Base-by-base conservation (phyloP, 1,284 basidiomycete species). In the Chalciporus piperatoides region DNA sequence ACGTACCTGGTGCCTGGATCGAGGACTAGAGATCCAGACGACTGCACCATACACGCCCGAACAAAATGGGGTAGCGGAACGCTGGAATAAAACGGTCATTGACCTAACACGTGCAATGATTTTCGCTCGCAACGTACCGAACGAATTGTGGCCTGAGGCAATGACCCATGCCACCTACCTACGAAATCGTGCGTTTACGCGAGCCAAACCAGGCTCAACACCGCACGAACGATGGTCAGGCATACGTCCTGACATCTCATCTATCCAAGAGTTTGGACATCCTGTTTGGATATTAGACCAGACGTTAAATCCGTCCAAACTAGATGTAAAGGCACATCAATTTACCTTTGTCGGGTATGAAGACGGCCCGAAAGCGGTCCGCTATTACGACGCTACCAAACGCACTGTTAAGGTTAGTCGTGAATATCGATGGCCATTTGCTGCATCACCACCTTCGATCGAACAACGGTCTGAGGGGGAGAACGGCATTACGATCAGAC, bases 51-150 rank as follows among this genome's bases (percentile, higher is more conserved):
- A 51, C 17, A 45, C 46, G 0, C 49, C 47, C 2, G 28, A 41
- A 19, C 50, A 58, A 35, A 58, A 56, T 25, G 50, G 55, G 0
- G 6, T 52, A 0, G 41, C 49, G 0, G 44, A 57, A 11, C n/a
- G 21, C 1, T 45, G 21, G 9, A 57, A 57, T 17, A 0, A 41
- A 0, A 56, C 56, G 0, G 6, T 57, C 11, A 32, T 56, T 0
- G 44, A 56, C 15, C 9, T 49, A 0, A 37, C 14, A 0, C 0
- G 19, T 3, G 44, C 45, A 0, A 56, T 56, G 47, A 2, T 58
- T 2, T 2, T 54, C 0, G 42, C 44, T 2, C 11, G 4, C 0
- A 6, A 42, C 0, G 2, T 56, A 0, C 55, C 52, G 0, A 10
- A 10, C 1, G 36, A 39, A 14, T 15, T 58, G 10, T 58, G 52